phyloP scores from a whole-genome alignment of 2,329 filamentous ascomycete species.

The Grosmannia clavigera region DNA sequence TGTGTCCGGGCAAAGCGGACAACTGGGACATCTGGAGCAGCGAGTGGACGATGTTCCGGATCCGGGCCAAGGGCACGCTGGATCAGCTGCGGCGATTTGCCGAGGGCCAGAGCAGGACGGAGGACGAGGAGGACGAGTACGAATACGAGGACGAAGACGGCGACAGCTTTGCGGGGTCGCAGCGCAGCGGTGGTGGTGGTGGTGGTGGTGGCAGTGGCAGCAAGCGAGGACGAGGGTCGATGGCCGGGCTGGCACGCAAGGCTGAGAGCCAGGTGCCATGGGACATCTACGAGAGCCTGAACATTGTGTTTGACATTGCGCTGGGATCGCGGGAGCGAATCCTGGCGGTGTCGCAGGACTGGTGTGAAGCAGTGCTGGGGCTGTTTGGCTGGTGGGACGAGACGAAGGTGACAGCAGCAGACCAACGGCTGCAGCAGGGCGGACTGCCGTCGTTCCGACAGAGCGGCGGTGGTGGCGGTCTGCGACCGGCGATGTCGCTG shows the following conservation, averaged over 20 bases:
- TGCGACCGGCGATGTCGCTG: not conserved
- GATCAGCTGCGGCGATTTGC: constrained; percentile 65
- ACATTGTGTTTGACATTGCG: constrained; percentile 67
- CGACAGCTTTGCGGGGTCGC: constrained; percentile 18
- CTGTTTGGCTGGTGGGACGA: constrained; percentile 91
- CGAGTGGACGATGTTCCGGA: constrained; percentile 76
- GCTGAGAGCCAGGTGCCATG: constrained; percentile 81
- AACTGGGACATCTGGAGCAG: constrained; percentile 76
- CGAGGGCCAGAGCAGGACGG: constrained; percentile 46
- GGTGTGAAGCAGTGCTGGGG: constrained; percentile 78
- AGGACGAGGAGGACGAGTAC: constrained; percentile 8
- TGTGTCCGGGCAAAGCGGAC: constrained; percentile 55
- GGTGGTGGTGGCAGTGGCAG: too few species aligned
- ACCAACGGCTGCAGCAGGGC: not conserved
- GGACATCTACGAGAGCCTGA: constrained; percentile 77
- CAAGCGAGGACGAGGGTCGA: constrained; percentile 25
- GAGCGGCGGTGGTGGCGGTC: not conserved
- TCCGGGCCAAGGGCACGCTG: constrained; percentile 56
- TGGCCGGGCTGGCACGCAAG: constrained; percentile 57
- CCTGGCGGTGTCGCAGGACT: constrained; percentile 68
- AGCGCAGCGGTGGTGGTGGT: constrained; percentile 12
- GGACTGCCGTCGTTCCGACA: not conserved
- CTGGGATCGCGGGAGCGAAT: constrained; percentile 67
- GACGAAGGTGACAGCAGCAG: constrained; percentile 1
- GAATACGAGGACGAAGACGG: not conserved